Evolutionary conservation across 2,329 filamentous ascomycete genomes (phyloP).

Genomic region (Plenodomus tracheiphilus): DNA sequence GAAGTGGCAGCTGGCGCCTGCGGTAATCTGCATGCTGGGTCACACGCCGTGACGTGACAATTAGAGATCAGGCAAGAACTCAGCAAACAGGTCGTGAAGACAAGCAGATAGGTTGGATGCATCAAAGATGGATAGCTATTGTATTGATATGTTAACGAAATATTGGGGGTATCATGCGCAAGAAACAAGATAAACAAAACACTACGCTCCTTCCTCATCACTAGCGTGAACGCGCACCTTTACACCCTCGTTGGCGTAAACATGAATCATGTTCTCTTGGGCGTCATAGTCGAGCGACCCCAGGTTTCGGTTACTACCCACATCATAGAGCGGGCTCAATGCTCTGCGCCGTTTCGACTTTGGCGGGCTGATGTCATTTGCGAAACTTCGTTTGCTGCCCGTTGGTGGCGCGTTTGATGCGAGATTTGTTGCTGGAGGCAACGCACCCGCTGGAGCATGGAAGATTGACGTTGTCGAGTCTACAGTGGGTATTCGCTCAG

Average conservation of each 20-base stretch:
- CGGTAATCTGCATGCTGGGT: no score
- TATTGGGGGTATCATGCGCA: neutral
- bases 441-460: neutral
- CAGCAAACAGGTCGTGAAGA: no score
- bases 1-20: no score
- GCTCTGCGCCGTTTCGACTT: constrained; percentile 20
- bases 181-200: neutral
- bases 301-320: constrained; percentile 12
- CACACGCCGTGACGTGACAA: no score
- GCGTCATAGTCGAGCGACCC: constrained; percentile 22
- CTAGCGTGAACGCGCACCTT: constrained; percentile 19
- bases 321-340: constrained; percentile 13
- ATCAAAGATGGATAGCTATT: neutral
- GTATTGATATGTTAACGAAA: neutral
- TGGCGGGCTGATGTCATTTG: constrained; percentile 21
- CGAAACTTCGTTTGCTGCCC: constrained; percentile 10
- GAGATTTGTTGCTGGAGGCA: neutral
- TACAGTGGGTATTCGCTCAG: constrained; percentile 8
- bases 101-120: no score
- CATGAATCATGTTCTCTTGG: constrained; percentile 18
- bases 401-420: neutral
- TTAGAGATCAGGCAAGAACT: no score
- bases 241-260: constrained; percentile 20
- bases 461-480: neutral
- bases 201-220: neutral